Evolutionary conservation across 306 rosid species (phyloP).

Genomic region (Hippophae gyantsensis): DNA sequence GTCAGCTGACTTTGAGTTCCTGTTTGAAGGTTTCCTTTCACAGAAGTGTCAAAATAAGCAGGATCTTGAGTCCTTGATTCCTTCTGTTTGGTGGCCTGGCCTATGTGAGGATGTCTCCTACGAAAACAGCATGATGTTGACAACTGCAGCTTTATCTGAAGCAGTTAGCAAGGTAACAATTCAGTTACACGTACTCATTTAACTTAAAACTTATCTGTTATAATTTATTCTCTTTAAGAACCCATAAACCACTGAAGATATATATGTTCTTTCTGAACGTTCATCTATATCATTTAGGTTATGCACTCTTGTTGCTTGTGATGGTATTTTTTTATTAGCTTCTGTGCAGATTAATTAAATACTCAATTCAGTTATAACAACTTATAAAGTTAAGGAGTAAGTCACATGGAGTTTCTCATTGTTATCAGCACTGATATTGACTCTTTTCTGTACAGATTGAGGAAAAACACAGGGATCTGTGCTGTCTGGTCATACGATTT

Average conservation of each 20-base stretch:
- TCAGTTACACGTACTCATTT: conserved; percentile 12
- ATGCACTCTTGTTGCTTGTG: neutral
- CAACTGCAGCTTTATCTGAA: conserved; percentile 79
- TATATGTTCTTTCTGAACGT: neutral
- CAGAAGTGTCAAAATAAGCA: conserved; percentile 77
- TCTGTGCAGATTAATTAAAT: conserved; percentile 6
- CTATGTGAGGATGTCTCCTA: conserved; percentile 65
- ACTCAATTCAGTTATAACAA: neutral
- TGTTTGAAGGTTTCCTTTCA: conserved; percentile 86
- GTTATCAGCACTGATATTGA: conserved; percentile 8
- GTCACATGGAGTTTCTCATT: conserved; percentile 7
- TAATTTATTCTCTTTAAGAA: neutral
- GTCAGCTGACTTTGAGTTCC: conserved; percentile 70
- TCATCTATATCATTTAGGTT: neutral
- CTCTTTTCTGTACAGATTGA: conserved; percentile 52
- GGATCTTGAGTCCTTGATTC: conserved; percentile 88
- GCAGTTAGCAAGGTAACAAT: conserved; percentile 62
- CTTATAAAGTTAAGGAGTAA: no score
- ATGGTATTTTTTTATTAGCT: neutral
- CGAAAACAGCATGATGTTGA: conserved; percentile 73
- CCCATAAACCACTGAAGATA: neutral
- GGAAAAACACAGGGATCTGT: conserved; percentile 95
- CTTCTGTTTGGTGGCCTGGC: conserved; percentile 97
- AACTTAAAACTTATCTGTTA: neutral
- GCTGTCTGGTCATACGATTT: conserved; percentile 83